Percentiles rank a stretch among this genome's conserved stretches.
These are phyloP conservation scores for Penicillium roqueforti DNA, from an alignment of 495 filamentous ascomycete genomes.

Conservation along the genomic window DNA sequence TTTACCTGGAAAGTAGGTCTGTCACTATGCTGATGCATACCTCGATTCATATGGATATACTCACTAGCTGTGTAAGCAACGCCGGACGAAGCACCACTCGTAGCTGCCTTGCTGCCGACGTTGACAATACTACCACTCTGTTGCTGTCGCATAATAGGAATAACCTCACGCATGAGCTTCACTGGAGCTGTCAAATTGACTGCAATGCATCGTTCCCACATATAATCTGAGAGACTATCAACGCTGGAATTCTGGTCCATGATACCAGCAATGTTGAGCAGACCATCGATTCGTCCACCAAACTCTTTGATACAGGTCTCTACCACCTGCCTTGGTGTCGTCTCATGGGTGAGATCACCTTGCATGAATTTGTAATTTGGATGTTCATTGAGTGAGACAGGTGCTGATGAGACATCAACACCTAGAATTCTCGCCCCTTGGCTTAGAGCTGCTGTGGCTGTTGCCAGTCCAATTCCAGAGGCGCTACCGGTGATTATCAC, in stretches of 20 bases:
- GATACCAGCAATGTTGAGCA: conserved; percentile 40
- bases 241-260: conserved; percentile 37
- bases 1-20: neutral
- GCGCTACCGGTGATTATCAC: neutral
- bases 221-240: conserved; percentile 22
- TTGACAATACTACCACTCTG: conserved; percentile 35
- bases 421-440: neutral
- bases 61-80: conserved; percentile 39
- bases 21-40: neutral
- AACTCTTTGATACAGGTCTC: neutral
- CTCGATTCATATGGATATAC: conserved; percentile 24
- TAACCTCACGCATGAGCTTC: neutral
- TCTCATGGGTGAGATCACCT: neutral
- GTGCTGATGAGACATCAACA: neutral
- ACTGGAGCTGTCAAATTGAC: neutral
- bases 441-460: neutral
- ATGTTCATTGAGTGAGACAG: neutral
- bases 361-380: neutral
- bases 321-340: neutral
- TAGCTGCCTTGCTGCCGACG: conserved; percentile 34
- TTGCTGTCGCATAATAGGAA: neutral
- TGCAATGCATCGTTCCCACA: conserved; percentile 18
- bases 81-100: conserved; percentile 34
- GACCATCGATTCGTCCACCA: conserved; percentile 27
- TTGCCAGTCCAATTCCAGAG: neutral